A percentile compares a stretch with the other conserved stretches of the same genome.
Evolutionary conservation across 2,329 filamentous ascomycete genomes (phyloP).

Genomic region (Stagonosporopsis vannaccii): DNA sequence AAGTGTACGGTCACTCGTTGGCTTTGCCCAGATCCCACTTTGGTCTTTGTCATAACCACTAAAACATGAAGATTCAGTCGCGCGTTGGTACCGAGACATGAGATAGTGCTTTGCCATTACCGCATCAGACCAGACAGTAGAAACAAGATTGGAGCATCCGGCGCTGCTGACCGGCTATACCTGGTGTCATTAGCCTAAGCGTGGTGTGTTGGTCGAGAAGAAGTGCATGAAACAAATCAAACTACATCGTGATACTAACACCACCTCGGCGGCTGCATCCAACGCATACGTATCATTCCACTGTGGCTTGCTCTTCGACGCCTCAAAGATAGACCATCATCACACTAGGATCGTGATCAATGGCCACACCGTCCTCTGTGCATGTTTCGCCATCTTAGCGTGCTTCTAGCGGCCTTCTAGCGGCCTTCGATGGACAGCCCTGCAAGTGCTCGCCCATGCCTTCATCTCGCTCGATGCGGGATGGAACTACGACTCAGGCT

Average conservation of each 20-base stretch:
- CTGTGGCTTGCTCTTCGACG: constrained; percentile 19
- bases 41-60: no score
- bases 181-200: neutral
- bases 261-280: constrained; percentile 11
- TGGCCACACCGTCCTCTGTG: constrained; percentile 25
- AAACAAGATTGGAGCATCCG: neutral
- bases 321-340: constrained; percentile 23
- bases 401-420: constrained; percentile 42
- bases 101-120: neutral
- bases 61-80: neutral
- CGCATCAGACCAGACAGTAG: no score
- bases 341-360: constrained; percentile 15
- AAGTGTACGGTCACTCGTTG: neutral
- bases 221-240: constrained; percentile 16
- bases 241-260: constrained; percentile 8
- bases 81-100: no score
- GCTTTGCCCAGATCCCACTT: no score
- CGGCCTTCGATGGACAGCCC: constrained; percentile 20
- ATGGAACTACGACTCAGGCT: constrained; percentile 21
- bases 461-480: constrained; percentile 32
- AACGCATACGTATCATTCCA: constrained; percentile 18
- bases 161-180: neutral
- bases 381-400: constrained; percentile 38
- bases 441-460: constrained; percentile 34
- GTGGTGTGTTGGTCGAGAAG: constrained; percentile 1